These are phyloP conservation scores for Sapria himalayana DNA, from an alignment of 345 rosid species.

Conservation along the genomic window DNA sequence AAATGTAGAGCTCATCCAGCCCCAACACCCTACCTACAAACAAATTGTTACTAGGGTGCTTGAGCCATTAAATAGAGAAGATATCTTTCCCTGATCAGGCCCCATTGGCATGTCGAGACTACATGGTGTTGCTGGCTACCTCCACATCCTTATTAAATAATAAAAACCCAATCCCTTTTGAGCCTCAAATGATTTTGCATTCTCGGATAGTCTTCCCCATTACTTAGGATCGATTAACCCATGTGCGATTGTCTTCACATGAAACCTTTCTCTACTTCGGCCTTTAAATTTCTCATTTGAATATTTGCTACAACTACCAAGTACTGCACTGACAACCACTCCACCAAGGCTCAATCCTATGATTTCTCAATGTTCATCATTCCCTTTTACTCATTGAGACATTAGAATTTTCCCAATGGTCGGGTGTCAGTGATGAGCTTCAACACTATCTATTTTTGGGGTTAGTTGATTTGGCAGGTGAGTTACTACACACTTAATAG, in stretches of 20 bases:
- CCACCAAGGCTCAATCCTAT: slow-evolving; percentile 1
- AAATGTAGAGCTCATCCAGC: too few relatives aligned
- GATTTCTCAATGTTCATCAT: neutral
- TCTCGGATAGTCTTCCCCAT: too few relatives aligned
- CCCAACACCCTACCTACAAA: too few relatives aligned
- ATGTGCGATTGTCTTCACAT: slow-evolving; percentile 5
- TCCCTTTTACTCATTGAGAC: slow-evolving; percentile 7
- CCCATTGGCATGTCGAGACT: slow-evolving; percentile 2
- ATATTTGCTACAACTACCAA: slow-evolving; percentile 13
- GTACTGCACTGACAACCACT: slow-evolving; percentile 9
- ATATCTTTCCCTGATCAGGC: neutral
- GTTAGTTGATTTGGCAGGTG: too few relatives aligned
- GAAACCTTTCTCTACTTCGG: slow-evolving; percentile 10
- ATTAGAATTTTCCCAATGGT: slow-evolving; percentile 1
- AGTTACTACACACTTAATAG: neutral
- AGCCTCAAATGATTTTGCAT: too few relatives aligned
- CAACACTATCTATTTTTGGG: neutral
- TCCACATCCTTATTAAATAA: too few relatives aligned
- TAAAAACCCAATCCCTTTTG: too few relatives aligned
- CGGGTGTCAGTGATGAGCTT: neutral
- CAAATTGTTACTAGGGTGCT: neutral
- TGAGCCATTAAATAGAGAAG: neutral
- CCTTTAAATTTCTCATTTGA: slow-evolving; percentile 10
- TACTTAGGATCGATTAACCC: slow-evolving; percentile 8
- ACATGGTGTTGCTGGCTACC: slow-evolving; percentile 4